Conservation (phyloP, 352 stramenopile genomes). For the Lagenidium sp. region DNA sequence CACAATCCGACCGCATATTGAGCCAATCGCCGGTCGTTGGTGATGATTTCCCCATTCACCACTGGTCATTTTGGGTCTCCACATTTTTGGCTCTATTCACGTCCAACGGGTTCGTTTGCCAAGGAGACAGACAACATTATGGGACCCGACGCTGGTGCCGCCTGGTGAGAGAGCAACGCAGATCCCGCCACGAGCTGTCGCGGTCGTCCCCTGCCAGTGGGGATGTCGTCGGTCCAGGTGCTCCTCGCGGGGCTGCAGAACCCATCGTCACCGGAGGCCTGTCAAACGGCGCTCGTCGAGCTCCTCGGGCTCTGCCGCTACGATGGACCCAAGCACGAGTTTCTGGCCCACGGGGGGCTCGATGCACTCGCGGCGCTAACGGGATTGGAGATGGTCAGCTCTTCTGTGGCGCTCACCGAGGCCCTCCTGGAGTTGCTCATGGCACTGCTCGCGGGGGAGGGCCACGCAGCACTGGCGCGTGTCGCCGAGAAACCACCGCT, state of each 20-base stretch:
- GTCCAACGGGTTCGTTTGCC: too few relatives aligned
- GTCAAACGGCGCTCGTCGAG: slow-evolving; percentile 18
- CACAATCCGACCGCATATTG: too few relatives aligned
- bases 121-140: too few relatives aligned
- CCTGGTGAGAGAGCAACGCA: too few relatives aligned
- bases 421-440: slow-evolving; percentile 34
- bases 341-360: slow-evolving; percentile 17
- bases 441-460: slow-evolving; percentile 20
- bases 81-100: too few relatives aligned
- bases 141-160: too few relatives aligned
- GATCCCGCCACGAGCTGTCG: too few relatives aligned
- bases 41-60: too few relatives aligned
- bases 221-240: slow-evolving; percentile 33
- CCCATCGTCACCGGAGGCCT: slow-evolving; percentile 6
- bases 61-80: too few relatives aligned
- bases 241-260: slow-evolving; percentile 35
- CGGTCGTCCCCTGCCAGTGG: neutral
- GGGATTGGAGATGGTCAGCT: too few relatives aligned
- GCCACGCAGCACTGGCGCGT: neutral
- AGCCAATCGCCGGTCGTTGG: too few relatives aligned
- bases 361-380: slow-evolving; percentile 19
- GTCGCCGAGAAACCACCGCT: slow-evolving; percentile 6
- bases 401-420: slow-evolving; percentile 20
- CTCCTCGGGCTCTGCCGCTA: slow-evolving; percentile 27
- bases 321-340: slow-evolving; percentile 20